Conservation (phyloP, 805 yeast species). For the Starmerella bombi region DNA sequence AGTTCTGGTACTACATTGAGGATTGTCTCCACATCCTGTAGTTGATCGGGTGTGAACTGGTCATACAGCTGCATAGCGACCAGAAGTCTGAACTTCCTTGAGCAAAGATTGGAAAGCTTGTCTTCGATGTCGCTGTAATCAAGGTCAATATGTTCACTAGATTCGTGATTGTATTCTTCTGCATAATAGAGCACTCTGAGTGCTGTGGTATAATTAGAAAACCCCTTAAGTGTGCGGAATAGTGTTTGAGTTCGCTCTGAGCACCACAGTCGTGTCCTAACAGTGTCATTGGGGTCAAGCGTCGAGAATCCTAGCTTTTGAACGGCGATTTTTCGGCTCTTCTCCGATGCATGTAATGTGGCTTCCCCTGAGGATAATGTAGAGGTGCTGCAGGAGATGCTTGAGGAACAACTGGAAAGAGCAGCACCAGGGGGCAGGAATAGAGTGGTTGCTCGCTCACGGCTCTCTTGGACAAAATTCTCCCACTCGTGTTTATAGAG, state of each 20-base stretch:
- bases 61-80: constrained; percentile 80
- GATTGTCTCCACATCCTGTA: constrained; percentile 60
- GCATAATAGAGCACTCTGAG: constrained; percentile 52
- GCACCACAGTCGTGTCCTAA: constrained; percentile 79
- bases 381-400: neutral
- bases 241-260: constrained; percentile 72
- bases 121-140: constrained; percentile 21
- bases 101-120: constrained; percentile 49
- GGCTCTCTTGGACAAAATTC: constrained; percentile 58
- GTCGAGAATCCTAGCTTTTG: constrained; percentile 18
- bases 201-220: constrained; percentile 65
- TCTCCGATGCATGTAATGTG: neutral
- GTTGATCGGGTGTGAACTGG: constrained; percentile 57
- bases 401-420: neutral
- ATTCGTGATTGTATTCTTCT: constrained; percentile 38
- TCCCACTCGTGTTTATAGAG: constrained; percentile 70
- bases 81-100: constrained; percentile 66
- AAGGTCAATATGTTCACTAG: neutral
- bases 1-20: constrained; percentile 74
- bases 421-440: neutral
- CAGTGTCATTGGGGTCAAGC: constrained; percentile 20
- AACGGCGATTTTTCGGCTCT: constrained; percentile 7
- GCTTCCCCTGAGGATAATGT: neutral
- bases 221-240: constrained; percentile 72
- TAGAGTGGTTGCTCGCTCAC: neutral